Conservation (phyloP, 2,329 filamentous ascomycete species). For the Alternaria sp. region DNA sequence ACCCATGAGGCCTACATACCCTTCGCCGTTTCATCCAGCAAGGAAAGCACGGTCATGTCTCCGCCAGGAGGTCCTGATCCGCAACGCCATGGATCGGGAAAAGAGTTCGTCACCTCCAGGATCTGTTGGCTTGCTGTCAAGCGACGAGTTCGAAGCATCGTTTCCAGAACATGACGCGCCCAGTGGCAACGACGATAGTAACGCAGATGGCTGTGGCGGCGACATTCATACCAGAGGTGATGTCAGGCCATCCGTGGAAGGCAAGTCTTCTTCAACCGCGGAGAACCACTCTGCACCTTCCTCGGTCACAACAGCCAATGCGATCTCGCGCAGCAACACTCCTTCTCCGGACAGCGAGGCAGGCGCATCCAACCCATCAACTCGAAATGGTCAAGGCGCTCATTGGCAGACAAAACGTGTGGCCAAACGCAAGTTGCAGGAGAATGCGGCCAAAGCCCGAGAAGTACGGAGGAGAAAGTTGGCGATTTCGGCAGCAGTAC, state of each 20-base stretch:
- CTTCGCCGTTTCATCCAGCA: neutral
- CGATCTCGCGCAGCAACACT: accelerated
- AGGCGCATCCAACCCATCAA: accelerated
- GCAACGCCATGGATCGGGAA: neutral
- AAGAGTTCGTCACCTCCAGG: neutral
- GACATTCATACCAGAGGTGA: accelerated
- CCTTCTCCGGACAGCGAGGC: accelerated
- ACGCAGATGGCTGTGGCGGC: too few relatives aligned
- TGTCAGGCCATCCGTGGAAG: accelerated
- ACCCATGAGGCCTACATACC: neutral
- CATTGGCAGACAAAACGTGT: neutral
- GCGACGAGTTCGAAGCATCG: neutral
- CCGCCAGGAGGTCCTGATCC: neutral
- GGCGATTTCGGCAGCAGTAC: too few relatives aligned
- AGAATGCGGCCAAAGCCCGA: neutral
- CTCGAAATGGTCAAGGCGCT: neutral
- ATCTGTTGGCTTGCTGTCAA: neutral
- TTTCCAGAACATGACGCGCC: accelerated
- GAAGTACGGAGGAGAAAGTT: too few relatives aligned
- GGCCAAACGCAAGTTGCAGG: neutral
- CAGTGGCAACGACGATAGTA: neutral
- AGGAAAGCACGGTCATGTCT: neutral
- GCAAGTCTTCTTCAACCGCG: neutral
- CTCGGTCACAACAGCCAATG: accelerated
- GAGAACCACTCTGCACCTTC: neutral